Evolutionary conservation across 75 land plant genomes (phyloP).

Genomic region (Selaginella moellendorffii): DNA sequence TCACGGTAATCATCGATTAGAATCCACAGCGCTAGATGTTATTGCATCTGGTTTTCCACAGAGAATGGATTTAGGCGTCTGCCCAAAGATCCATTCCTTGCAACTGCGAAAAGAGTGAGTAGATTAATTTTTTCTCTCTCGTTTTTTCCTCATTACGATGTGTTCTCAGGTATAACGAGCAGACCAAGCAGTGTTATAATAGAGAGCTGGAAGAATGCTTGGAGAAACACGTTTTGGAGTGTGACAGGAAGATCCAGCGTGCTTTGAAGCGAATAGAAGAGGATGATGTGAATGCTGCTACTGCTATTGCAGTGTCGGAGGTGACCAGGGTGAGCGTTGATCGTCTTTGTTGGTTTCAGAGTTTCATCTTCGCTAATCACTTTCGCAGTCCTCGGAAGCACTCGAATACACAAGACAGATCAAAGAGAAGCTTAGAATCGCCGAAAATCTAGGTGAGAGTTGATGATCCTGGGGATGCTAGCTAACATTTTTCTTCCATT

Average conservation of each 20-base stretch:
- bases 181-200: constrained; percentile 48
- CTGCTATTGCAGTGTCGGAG: constrained; percentile 86
- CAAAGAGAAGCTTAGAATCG: background rate
- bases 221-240: constrained; percentile 79
- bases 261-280: constrained; percentile 86
- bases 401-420: constrained; percentile 33
- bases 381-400: constrained; percentile 64
- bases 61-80: constrained; percentile 98
- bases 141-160: too few relatives aligned
- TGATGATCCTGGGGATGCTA: background rate
- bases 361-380: background rate
- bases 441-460: background rate
- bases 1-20: constrained; percentile 63
- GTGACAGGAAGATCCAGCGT: constrained; percentile 88
- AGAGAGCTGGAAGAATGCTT: constrained; percentile 80
- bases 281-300: constrained; percentile 95
- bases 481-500: background rate
- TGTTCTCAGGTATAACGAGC: background rate
- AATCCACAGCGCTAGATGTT: too few relatives aligned
- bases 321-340: constrained; percentile 60
- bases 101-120: constrained; percentile 81
- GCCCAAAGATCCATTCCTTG: constrained; percentile 85
- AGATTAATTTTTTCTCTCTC: background rate
- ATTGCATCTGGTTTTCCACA: constrained; percentile 25
- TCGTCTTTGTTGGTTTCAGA: background rate